Evolutionary conservation across 345 rosid species (phyloP).

Genomic region (Brassica napus): Da-Ae NC_063440.1:18629001-18629500

Average conservation of each 20-base stretch:
- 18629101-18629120: too few species aligned
- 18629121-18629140: too few species aligned
- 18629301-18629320: constrained; percentile 38
- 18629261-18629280: constrained; percentile 60
- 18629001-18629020: not conserved
- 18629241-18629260: constrained; percentile 51
- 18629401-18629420: constrained; percentile 11
- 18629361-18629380: too few species aligned
- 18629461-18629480: not conserved
- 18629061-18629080: constrained; percentile 21
- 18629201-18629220: too few species aligned
- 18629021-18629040: not conserved
- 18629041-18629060: not conserved
- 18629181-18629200: too few species aligned
- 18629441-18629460: not conserved
- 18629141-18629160: too few species aligned
- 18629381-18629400: not conserved
- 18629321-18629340: not conserved
- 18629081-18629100: constrained; percentile 19
- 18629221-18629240: constrained; percentile 41
- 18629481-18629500: not conserved
- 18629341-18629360: not conserved
- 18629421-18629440: not conserved
- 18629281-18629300: constrained; percentile 61
- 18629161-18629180: too few species aligned